phyloP scores from a whole-genome alignment of 2,329 filamentous ascomycete species.

The Ascomycota sp. region DNA sequence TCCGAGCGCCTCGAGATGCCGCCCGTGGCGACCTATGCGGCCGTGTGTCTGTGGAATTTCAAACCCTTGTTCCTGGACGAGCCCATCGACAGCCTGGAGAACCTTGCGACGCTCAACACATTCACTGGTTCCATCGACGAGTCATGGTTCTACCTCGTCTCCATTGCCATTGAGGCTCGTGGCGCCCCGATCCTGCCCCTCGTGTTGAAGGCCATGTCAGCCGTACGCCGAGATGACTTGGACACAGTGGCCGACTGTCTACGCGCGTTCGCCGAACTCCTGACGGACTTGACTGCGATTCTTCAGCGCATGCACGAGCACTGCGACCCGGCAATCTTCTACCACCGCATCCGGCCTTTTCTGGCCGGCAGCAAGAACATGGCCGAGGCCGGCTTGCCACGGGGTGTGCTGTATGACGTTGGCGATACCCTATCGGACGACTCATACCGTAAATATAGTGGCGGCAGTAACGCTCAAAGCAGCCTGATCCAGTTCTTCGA shows the following conservation, averaged over 20 bases:
- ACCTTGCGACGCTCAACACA: constrained; percentile 68
- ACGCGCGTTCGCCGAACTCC: constrained; percentile 59
- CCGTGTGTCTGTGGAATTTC: constrained; percentile 88
- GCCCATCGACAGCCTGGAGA: constrained; percentile 60
- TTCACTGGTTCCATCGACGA: constrained; percentile 90
- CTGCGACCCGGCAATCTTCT: constrained; percentile 87
- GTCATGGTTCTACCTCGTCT: constrained; percentile 96
- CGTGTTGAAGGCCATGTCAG: constrained; percentile 71
- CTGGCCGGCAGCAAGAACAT: constrained; percentile 95
- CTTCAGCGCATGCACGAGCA: constrained; percentile 83
- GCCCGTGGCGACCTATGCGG: constrained; percentile 83
- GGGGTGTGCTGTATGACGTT: constrained; percentile 72
- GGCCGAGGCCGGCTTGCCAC: constrained; percentile 73
- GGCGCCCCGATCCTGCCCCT: constrained; percentile 69
- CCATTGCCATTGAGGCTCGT: constrained; percentile 82
- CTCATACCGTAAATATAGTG: constrained; percentile 63
- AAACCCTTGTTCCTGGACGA: constrained; percentile 74
- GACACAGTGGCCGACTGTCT: constrained; percentile 54
- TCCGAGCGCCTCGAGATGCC: constrained; percentile 64
- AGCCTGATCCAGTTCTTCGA: constrained; percentile 96
- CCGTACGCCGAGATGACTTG: constrained; percentile 48
- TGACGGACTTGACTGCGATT: constrained; percentile 63
- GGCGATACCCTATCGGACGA: constrained; percentile 41
- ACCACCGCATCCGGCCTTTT: constrained; percentile 86
- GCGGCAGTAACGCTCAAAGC: constrained; percentile 91